Percentiles rank a stretch among this genome's conserved stretches.
These are phyloP conservation scores for Talaromyces islandicus DNA, from an alignment of 2,329 filamentous ascomycete genomes.

Conservation along the genomic window DNA sequence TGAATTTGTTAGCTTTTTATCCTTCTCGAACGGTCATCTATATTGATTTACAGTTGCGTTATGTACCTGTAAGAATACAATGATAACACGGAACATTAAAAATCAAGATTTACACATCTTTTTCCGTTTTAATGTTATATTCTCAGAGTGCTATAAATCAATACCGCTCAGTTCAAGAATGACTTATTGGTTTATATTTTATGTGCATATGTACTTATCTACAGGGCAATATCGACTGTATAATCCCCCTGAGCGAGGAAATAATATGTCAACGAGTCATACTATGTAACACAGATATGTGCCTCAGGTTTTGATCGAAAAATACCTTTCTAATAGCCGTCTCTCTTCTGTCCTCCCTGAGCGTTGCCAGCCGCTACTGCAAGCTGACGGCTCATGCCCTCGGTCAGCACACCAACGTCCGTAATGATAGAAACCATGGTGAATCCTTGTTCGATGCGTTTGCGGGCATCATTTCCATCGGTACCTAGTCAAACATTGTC, in stretches of 20 bases:
- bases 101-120: too few relatives aligned
- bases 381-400: slow-evolving; percentile 28
- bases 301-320: background rate
- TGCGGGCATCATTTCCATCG: slow-evolving; percentile 28
- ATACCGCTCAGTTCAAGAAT: too few relatives aligned
- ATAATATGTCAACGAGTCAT: background rate
- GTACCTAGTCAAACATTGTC: slow-evolving; percentile 17
- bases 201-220: background rate
- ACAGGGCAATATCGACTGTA: background rate
- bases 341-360: slow-evolving; percentile 7
- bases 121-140: too few relatives aligned
- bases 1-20: too few relatives aligned
- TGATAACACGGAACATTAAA: too few relatives aligned
- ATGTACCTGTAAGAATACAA: too few relatives aligned
- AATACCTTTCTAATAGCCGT: slow-evolving; percentile 10
- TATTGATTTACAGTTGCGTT: too few relatives aligned
- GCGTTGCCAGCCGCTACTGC: slow-evolving; percentile 22
- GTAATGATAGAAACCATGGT: slow-evolving; percentile 37
- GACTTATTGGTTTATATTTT: background rate
- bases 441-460: slow-evolving; percentile 31
- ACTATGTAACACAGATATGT: background rate
- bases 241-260: background rate
- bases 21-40: too few relatives aligned
- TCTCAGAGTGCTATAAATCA: too few relatives aligned
- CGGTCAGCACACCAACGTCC: slow-evolving; percentile 28